Evolutionary conservation across 345 rosid species (phyloP), one percentile per base, ranked within the genome.

Genomic region (Salix suchowensis): DNA sequence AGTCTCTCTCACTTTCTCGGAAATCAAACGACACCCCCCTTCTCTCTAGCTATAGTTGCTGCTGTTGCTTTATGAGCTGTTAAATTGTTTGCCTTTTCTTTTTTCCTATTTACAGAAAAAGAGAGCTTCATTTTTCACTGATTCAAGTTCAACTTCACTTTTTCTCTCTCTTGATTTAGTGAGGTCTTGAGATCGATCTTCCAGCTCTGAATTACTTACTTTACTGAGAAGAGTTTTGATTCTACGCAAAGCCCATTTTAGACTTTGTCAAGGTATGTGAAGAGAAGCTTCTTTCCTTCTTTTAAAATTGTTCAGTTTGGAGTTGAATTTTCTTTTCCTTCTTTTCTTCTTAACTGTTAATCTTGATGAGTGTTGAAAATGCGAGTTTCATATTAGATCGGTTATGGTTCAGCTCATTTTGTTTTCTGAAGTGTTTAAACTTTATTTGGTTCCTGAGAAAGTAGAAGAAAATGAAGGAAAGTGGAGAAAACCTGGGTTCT

Each of bases 1-100:
- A 24, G 71, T 50, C 74, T 76, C 81, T 70, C 65, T 65, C 83
- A 50, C 81, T 82, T 81, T 81, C 89, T 82, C 73, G 74, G 83
- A 64, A 79, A 70, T 81, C 85, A 79, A 85, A 89, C 86, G 10
- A 71, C 77, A 72, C 71, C 42, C 73, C 8, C 14, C 62, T 23
- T n/a, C 61, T 37, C 40, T 66, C 40, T 74, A n/a, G 44, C 69
- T 15, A 3, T 40, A 66, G 44, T 55, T 36, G 54, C 67, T 54
- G 16, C 48, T 8, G 58, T 61, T 67, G 42, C 75, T 15, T 15
- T 52, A 39, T 76, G 55, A 65, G 39, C 39, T 26, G 23, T 42
- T n/a, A 7, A 4, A 16, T 5, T 52, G 6, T 21, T 15, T 23
- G 68, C 62, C 13, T 65, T 11, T 62, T n/a, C 42, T 26, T 70